These are phyloP conservation scores for Trichophaea hybrida DNA, from an alignment of 2,329 filamentous ascomycete species.

Conservation along the genomic window DNA sequence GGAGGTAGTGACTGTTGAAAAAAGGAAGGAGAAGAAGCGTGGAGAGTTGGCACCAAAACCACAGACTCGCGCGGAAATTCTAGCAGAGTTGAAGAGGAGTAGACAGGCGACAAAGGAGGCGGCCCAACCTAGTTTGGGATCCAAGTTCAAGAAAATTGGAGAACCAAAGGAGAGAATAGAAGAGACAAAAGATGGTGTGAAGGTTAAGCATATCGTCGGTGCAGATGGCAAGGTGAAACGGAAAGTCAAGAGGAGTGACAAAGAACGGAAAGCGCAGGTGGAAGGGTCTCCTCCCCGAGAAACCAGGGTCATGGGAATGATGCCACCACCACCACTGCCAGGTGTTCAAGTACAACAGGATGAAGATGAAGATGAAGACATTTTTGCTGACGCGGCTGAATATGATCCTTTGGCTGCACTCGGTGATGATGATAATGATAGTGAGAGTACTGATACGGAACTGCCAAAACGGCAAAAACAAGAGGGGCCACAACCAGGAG, in stretches of 20 bases:
- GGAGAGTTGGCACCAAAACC: constrained; percentile 48
- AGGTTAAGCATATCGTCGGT: constrained; percentile 45
- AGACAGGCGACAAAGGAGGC: constrained; percentile 43
- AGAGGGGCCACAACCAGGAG: constrained; percentile 3
- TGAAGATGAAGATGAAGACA: constrained; percentile 45
- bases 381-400: constrained; percentile 52
- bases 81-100: constrained; percentile 51
- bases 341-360: constrained; percentile 29
- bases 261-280: constrained; percentile 33
- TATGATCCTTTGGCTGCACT: constrained; percentile 53
- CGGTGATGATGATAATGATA: constrained; percentile 32
- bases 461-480: constrained; percentile 27
- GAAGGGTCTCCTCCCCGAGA: background rate
- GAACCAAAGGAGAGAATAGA: constrained; percentile 33
- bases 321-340: constrained; percentile 22
- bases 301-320: constrained; percentile 22
- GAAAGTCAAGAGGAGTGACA: constrained; percentile 30
- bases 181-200: constrained; percentile 48
- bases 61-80: constrained; percentile 50
- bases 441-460: constrained; percentile 34
- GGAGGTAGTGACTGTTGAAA: constrained; percentile 42
- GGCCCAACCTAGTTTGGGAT: constrained; percentile 41
- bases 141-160: constrained; percentile 52
- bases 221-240: constrained; percentile 30
- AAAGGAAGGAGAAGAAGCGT: constrained; percentile 41